A percentile compares a stretch with the other conserved stretches of the same genome.
phyloP scores from a whole-genome alignment of 352 stramenopile species.

The Halophytophthora polymorphica region DNA sequence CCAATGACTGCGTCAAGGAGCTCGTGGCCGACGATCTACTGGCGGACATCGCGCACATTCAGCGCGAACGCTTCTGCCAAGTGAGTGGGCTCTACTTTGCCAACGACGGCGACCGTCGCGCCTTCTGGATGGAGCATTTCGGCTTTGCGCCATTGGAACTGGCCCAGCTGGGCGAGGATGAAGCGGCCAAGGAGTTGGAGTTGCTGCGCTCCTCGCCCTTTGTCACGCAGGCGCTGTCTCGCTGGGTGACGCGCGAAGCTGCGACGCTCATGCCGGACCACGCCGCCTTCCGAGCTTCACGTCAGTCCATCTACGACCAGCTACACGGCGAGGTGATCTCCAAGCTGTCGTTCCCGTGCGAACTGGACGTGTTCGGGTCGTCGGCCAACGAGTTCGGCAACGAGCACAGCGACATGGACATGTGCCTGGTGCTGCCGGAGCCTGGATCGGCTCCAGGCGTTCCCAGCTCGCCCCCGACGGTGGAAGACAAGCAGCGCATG shows the following conservation, averaged over 20 bases:
- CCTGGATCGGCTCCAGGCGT: background rate
- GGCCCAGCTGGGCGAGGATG: slow-evolving; percentile 1
- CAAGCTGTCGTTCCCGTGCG: slow-evolving; percentile 48
- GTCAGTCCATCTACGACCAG: slow-evolving; percentile 69
- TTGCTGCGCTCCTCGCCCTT: slow-evolving; percentile 39
- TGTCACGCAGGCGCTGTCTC: slow-evolving; percentile 37
- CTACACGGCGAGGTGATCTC: slow-evolving; percentile 57
- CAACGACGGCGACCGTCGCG: slow-evolving; percentile 32
- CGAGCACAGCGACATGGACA: slow-evolving; percentile 90
- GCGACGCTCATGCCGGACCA: slow-evolving; percentile 59
- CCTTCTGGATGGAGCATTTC: slow-evolving; percentile 67
- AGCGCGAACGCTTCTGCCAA: slow-evolving; percentile 69
- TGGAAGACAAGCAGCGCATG: slow-evolving; percentile 71
- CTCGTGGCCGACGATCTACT: slow-evolving; percentile 54
- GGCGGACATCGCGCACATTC: slow-evolving; percentile 52
- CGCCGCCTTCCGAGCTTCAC: slow-evolving; percentile 48
- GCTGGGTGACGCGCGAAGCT: slow-evolving; percentile 50
- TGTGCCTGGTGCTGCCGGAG: slow-evolving; percentile 82
- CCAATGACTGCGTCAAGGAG: slow-evolving; percentile 64
- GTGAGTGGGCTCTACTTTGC: slow-evolving; percentile 74
- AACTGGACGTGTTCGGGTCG: slow-evolving; percentile 93
- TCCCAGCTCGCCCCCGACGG: slow-evolving; percentile 7
- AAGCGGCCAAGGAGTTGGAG: slow-evolving; percentile 17
- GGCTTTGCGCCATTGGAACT: slow-evolving; percentile 48
- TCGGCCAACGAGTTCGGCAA: slow-evolving; percentile 97